Base-by-base conservation (phyloP, 2,329 filamentous ascomycete species). In the Claviceps sp. region DNA sequence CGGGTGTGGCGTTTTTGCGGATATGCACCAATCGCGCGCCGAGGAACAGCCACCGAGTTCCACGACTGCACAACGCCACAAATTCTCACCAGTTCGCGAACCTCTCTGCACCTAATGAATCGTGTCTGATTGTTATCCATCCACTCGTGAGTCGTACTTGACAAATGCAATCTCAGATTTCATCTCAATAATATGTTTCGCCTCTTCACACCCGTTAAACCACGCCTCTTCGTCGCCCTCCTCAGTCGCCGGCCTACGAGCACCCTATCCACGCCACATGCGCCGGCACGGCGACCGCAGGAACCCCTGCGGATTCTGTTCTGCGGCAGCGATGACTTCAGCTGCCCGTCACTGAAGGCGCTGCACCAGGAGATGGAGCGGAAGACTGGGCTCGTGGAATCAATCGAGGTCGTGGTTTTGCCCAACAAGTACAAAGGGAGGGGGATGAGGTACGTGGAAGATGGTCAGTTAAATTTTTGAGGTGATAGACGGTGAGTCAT, bases 291-390 rank as follows among this genome's bases (percentile, higher is more conserved):
- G 3, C 18, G 9, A 14, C 18, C 54, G 16, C 71, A 74, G 0
- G 74, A 81, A 4, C 86, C 88, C 3, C 73, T 98, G 36, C 78
- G 83, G 37, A 89, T 98, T 51, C 77, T 98, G 4, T 98, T 96
- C 69, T 97, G 90, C 69, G 93, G 93, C 56, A 93, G 91, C 3
- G 93, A 98, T 66, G 76, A 82, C 2, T 95, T 97, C 68, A 96
- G 91, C 70, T 85, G 85, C 61, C 78, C 77, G 50, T 88, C 89
- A 1, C 72, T 98, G 48, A 71, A 71, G 54, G 85, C 86, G 5
- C 70, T 98, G 37, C 67, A 84, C 59, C 62, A 70, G 5, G 84
- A 88, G 62, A 75, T 82, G 50, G 55, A 65, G 26, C 62, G 61
- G 50, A 74, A 75, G 52, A 74, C 70, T 6, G 68, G 68, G 18